A percentile compares a stretch with the other conserved stretches of the same genome.
phyloP scores from a whole-genome alignment of 148 eudicot species.

The Euryodendron excelsum region DNA sequence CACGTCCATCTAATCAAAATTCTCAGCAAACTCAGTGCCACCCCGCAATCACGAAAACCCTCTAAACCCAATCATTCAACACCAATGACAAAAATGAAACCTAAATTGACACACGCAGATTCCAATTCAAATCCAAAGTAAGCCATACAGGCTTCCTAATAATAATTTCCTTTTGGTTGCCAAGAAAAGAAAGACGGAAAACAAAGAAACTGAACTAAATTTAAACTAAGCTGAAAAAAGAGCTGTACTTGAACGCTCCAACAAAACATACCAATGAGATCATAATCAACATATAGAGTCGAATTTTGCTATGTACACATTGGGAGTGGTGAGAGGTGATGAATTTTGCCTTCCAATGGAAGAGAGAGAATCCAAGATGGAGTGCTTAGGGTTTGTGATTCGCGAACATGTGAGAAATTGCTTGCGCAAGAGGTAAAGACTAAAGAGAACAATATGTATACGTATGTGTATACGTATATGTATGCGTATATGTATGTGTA shows the following conservation, averaged over 20 bases:
- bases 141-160: background rate
- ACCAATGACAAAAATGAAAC: background rate
- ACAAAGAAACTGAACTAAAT: background rate
- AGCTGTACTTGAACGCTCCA: too few species aligned
- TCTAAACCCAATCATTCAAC: background rate
- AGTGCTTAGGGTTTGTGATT: constrained; percentile 9
- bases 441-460: background rate
- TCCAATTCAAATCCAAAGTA: background rate
- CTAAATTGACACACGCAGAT: background rate
- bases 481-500: too few species aligned
- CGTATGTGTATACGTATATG: too few species aligned
- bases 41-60: background rate
- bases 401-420: constrained; percentile 2
- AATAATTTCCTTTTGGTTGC: background rate
- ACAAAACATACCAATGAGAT: background rate
- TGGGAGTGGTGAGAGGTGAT: background rate
- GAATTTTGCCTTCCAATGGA: background rate
- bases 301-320: background rate
- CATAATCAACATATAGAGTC: background rate
- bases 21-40: background rate
- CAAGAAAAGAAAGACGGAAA: background rate
- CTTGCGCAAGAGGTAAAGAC: constrained; percentile 12
- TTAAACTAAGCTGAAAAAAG: too few species aligned
- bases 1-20: constrained; percentile 11
- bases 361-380: constrained; percentile 10